phyloP scores from a whole-genome alignment of 2,329 filamentous ascomycete species.

The Alternaria sp. region DNA sequence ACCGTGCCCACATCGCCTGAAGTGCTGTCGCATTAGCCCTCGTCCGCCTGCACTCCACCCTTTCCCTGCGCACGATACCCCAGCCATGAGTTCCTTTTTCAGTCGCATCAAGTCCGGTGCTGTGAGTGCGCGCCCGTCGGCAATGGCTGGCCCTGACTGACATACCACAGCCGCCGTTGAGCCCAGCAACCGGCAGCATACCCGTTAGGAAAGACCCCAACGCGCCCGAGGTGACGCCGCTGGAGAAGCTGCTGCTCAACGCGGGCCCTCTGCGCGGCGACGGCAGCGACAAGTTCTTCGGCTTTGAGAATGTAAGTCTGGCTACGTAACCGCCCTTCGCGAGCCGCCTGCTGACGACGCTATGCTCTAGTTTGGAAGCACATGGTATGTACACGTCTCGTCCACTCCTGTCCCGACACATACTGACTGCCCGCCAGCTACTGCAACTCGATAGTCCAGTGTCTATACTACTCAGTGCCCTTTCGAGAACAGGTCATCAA shows the following conservation, averaged over 20 bases:
- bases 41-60: constrained; percentile 14
- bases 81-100: constrained; percentile 60
- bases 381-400: constrained; percentile 70
- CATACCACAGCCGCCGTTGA: constrained; percentile 53
- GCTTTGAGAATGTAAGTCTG: constrained; percentile 88
- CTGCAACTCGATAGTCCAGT: constrained; percentile 97
- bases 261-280: constrained; percentile 81
- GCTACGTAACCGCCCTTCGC: constrained; percentile 5
- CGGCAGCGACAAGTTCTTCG: constrained; percentile 97
- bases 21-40: constrained; percentile 7
- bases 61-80: constrained; percentile 16
- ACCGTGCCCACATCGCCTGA: constrained; percentile 14
- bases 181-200: constrained; percentile 53
- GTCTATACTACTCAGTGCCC: constrained; percentile 90
- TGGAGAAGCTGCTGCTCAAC: constrained; percentile 82
- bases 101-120: constrained; percentile 59
- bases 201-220: constrained; percentile 66
- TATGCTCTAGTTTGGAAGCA: constrained; percentile 82
- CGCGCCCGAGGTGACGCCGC: constrained; percentile 62
- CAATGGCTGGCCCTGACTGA: constrained; percentile 32
- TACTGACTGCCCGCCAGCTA: constrained; percentile 66
- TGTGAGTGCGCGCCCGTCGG: constrained; percentile 42
- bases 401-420: constrained; percentile 6
- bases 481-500: constrained; percentile 95
- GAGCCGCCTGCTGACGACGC: constrained; percentile 28